These are phyloP conservation scores for Aspergillus taichungensis DNA, from an alignment of 495 filamentous ascomycete species.

Conservation along the genomic window DNA sequence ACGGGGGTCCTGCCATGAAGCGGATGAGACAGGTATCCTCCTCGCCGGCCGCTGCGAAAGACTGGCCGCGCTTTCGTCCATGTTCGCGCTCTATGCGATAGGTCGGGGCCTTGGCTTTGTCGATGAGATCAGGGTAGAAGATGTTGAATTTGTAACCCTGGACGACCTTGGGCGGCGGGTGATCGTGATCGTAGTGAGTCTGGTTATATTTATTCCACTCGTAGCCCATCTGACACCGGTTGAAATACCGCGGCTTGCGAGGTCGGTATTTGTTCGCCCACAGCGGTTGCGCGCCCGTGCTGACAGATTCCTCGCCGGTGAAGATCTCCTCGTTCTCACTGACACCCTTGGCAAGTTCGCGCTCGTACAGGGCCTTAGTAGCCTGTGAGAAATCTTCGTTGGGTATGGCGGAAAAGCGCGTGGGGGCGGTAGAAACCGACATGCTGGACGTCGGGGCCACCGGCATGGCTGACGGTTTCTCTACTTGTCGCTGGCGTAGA, in stretches of 20 bases:
- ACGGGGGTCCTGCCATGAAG: slow-evolving; percentile 91
- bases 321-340: slow-evolving; percentile 96
- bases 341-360: slow-evolving; percentile 86
- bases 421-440: slow-evolving; percentile 38
- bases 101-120: slow-evolving; percentile 87
- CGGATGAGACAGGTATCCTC: slow-evolving; percentile 96
- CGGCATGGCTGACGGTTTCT: slow-evolving; percentile 34
- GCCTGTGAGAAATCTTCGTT: slow-evolving; percentile 88
- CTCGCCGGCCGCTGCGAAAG: slow-evolving; percentile 89
- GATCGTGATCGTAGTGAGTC: slow-evolving; percentile 98
- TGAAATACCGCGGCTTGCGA: slow-evolving; percentile 94
- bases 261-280: slow-evolving; percentile 91
- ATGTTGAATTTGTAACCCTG: slow-evolving; percentile 99
- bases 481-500: slow-evolving; percentile 42
- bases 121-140: slow-evolving; percentile 97
- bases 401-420: slow-evolving; percentile 64
- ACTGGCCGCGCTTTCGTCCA: slow-evolving; percentile 81
- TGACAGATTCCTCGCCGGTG: slow-evolving; percentile 76
- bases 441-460: slow-evolving; percentile 22
- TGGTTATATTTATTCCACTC: slow-evolving; percentile 99
- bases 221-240: slow-evolving; percentile 97
- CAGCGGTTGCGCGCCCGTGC: slow-evolving; percentile 52
- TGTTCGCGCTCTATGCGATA: slow-evolving; percentile 91
- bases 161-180: slow-evolving; percentile 94
- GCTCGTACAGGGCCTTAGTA: slow-evolving; percentile 83